Conservation (phyloP, 345 rosid species). For the Melaleuca alternifolia region DNA sequence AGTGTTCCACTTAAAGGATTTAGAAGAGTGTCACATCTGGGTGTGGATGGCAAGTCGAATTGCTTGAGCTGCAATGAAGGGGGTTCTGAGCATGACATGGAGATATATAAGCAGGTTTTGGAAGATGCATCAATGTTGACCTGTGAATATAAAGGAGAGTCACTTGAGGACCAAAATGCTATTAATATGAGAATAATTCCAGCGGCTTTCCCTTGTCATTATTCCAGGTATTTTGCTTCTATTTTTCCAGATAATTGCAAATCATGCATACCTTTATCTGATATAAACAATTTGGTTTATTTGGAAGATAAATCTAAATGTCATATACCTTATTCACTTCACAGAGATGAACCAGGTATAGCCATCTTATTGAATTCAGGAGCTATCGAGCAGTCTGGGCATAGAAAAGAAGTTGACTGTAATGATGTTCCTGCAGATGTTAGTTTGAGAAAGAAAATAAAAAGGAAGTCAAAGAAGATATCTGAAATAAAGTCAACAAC, state of each 20-base stretch:
- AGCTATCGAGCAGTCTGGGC: conserved; percentile 9
- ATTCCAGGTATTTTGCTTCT: not conserved
- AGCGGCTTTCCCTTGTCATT: not conserved
- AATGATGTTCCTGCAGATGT: conserved; percentile 14
- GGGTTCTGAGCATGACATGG: conserved; percentile 1
- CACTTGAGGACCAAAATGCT: conserved; percentile 6
- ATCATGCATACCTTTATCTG: not conserved
- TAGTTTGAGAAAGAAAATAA: conserved; percentile 37
- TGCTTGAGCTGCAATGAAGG: conserved; percentile 1
- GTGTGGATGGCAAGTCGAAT: conserved; percentile 20
- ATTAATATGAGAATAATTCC: conserved; percentile 3
- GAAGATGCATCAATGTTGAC: conserved; percentile 11
- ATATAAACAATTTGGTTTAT: not conserved
- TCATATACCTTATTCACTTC: not conserved
- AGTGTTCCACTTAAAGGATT: conserved; percentile 5
- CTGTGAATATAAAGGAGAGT: conserved; percentile 7
- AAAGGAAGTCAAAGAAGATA: conserved; percentile 58
- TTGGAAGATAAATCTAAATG: not conserved
- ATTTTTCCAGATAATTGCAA: not conserved
- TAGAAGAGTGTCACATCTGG: conserved; percentile 16
- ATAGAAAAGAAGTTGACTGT: conserved; percentile 20
- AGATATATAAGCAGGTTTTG: not conserved
- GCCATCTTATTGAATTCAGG: conserved; percentile 8
- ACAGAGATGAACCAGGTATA: not conserved
- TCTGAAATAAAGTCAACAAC: conserved; percentile 41